Base-by-base conservation (phyloP, 2,329 filamentous ascomycete species). In the Thermoascus crustaceus region DNA sequence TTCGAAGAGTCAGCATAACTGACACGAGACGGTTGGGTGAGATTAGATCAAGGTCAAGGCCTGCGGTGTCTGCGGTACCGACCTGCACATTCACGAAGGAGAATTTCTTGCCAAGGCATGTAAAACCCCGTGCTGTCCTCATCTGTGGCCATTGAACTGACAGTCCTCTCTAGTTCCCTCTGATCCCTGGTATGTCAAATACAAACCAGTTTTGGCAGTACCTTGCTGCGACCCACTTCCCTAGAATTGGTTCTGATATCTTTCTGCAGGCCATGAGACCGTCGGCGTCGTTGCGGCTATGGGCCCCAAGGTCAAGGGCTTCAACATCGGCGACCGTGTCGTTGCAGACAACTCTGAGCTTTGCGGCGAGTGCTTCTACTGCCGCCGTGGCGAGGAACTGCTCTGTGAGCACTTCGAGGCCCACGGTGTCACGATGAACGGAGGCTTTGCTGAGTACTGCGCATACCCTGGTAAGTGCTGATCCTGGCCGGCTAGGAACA, bases 361-460 rank as follows among this genome's bases (percentile, higher is more conserved):
- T 27, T 85, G 80, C 59, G 75, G 74, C 32, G 73, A 79, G 58
- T 85, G 80, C 64, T 82, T 81, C 68, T 82, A 83, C 66, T 85
- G 80, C 64, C 74, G 76, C 44, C 74, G 78, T 38, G 78, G 80
- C 34, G 71, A 83, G 53, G 68, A 75, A 19, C 62, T 84, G 30
- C 72, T 83, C 37, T 85, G 80, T 57, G 78, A 82, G 58, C 71
- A 80, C 53, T 79, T 81, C 57, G 71, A 76, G 46, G 77, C 76
- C 13, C 78, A 82, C 46, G 78, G 55, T 42, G 60, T 60, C 24
- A 57, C 54, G 54, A 68, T 82, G 59, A 75, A 80, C 43, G 80
- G 80, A 47, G 80, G 80, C 19, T 85, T 85, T 49, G 81, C 80
- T 33, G 79, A 85, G 57, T 85, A 82, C 67, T 73, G 69, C 43